Base-by-base conservation (phyloP, 2,329 filamentous ascomycete species). In the Pseudogymnoascus sp. region DNA sequence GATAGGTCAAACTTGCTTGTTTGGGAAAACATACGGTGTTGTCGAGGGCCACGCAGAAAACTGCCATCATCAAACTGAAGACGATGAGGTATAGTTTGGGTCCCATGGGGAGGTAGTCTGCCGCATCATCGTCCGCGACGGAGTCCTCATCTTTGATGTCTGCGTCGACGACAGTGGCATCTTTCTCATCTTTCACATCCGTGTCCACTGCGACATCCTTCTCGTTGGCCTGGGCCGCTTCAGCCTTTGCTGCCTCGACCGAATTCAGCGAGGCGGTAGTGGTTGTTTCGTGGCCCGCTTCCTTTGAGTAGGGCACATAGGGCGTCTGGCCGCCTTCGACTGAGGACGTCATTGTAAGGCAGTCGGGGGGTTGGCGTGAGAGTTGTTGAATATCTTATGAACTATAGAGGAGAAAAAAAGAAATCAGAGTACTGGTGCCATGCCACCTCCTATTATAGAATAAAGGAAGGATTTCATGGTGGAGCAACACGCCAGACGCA, bases 11-110 rank as follows among this genome's bases (percentile, higher is more conserved):
- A 27, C 68, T 63, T 2, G 71, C 69, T 12, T 62, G 66, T 4
- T 21, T 21, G 41, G 10, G 12, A 3, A 2, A 2, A n/a, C 42
- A 29, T 25, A 51, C 42, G 55, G 59, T 60, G n/a, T 60, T 74
- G 38, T 80, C 78, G 10, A 81, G 74, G 41, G 77, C 73, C 33
- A 79, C 70, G 13, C 80, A 71, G 66, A 80, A 80, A 33, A 80
- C 71, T 62, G 72, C 74, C 48, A 80, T 66, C 6, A 76, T 71
- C 10, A 81, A 68, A 15, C 78, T 77, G 7, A 77, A 62, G 25
- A 80, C 71, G 55, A 80, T 77, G 65, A 78, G 72, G 61, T 69
- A 41, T 4, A 66, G 58, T 48, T 66, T 64, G 12, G 59, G 41
- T 5, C 64, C 65, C 21, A 58, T 44, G 33, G 65, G 64, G 25